Conservation (phyloP, 345 rosid species). For the Balakata baccata region DNA sequence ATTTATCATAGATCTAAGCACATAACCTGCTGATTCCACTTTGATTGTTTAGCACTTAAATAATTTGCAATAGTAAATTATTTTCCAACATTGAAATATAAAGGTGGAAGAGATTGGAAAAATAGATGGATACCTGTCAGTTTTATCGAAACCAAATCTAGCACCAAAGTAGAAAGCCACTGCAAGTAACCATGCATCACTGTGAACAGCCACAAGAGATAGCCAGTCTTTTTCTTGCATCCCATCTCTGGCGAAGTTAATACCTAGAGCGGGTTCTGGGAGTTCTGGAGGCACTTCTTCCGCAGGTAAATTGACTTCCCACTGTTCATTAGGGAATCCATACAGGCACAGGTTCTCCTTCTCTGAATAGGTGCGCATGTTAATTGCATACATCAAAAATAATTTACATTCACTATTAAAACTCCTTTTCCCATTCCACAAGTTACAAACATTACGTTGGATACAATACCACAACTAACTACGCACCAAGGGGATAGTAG, state of each 20-base stretch:
- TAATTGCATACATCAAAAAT: constrained; percentile 8
- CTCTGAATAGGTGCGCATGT: constrained; percentile 15
- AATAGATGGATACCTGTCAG: constrained; percentile 16
- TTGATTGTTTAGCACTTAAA: not conserved
- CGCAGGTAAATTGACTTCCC: constrained; percentile 35
- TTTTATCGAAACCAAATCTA: constrained; percentile 32
- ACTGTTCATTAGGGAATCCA: constrained; percentile 30
- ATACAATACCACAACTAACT: not conserved
- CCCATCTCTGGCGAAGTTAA: constrained; percentile 35
- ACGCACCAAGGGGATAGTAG: not conserved
- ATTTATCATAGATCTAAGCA: not conserved
- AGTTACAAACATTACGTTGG: not conserved
- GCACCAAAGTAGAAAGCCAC: constrained; percentile 34
- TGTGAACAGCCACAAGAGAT: constrained; percentile 31
- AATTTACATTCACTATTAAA: constrained; percentile 6
- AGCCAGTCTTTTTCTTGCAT: constrained; percentile 38
- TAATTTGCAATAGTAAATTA: not conserved
- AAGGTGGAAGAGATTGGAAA: not conserved
- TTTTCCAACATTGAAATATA: not conserved
- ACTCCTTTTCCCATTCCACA: not conserved
- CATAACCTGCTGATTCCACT: not conserved
- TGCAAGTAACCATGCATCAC: constrained; percentile 34
- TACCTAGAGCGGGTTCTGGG: constrained; percentile 34
- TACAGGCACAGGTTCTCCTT: constrained; percentile 33
- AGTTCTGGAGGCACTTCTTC: constrained; percentile 36